These are phyloP conservation scores for Xylaria curta DNA, from an alignment of 495 filamentous ascomycete genomes.

Conservation along the genomic window DNA sequence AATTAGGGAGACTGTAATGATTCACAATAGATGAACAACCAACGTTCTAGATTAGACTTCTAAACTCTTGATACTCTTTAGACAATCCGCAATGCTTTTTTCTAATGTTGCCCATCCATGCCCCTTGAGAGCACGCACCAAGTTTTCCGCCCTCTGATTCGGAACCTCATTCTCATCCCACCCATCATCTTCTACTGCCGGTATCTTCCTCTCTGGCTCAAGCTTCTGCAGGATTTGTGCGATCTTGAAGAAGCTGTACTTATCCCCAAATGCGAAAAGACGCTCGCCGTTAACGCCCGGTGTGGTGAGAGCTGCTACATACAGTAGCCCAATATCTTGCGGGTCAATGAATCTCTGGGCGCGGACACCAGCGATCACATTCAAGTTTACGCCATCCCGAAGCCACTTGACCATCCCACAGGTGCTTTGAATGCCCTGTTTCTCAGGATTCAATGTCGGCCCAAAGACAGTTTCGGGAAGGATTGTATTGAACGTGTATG, in stretches of 20 bases:
- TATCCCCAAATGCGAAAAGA: constrained; percentile 38
- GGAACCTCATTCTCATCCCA: constrained; percentile 46
- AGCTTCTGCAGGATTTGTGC: constrained; percentile 33
- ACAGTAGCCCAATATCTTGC: constrained; percentile 35
- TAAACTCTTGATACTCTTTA: constrained; percentile 11
- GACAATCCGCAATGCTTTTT: constrained; percentile 40
- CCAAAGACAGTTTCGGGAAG: constrained; percentile 42
- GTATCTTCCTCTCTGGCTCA: constrained; percentile 32
- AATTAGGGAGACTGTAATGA: no score
- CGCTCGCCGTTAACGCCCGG: constrained; percentile 37
- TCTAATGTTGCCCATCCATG: constrained; percentile 44
- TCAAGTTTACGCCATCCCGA: constrained; percentile 35
- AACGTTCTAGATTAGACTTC: not conserved
- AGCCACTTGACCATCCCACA: constrained; percentile 40
- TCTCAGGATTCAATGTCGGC: constrained; percentile 34
- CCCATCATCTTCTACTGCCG: constrained; percentile 34
- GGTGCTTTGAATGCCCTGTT: constrained; percentile 38
- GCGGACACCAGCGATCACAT: constrained; percentile 28
- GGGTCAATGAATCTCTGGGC: constrained; percentile 42
- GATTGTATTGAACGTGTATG: constrained; percentile 39
- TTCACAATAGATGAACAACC: no score
- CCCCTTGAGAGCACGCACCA: constrained; percentile 43
- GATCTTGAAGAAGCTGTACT: constrained; percentile 38
- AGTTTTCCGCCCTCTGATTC: constrained; percentile 37
- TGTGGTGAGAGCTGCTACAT: constrained; percentile 36